Evolutionary conservation across 306 rosid genomes (phyloP).

Genomic region (Ochetophila trinervis): DNA sequence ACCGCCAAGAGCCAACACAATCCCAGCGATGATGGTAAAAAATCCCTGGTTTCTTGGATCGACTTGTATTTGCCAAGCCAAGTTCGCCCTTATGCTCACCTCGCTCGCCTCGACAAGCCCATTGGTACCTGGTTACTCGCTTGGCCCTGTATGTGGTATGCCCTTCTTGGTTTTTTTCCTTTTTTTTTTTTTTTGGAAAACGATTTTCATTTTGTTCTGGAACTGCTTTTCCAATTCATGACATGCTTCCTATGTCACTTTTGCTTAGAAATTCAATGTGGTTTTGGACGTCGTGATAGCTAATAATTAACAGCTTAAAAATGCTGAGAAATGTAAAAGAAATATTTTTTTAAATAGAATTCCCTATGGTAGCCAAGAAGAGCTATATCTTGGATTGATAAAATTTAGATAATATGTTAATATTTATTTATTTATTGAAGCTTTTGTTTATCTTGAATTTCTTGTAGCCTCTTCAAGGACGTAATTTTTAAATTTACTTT

Average conservation of each 20-base stretch:
- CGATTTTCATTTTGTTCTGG: neutral
- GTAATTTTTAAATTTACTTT: constrained; percentile 1
- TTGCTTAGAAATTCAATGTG: too few species aligned
- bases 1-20: constrained; percentile 36
- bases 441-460: neutral
- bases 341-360: too few species aligned
- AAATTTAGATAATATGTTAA: neutral
- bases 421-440: neutral
- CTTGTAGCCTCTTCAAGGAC: constrained; percentile 6
- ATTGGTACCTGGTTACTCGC: constrained; percentile 94
- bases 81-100: constrained; percentile 70
- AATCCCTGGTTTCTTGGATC: constrained; percentile 51
- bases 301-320: too few species aligned
- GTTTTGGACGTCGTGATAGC: too few species aligned
- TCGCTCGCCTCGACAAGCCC: constrained; percentile 93
- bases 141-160: constrained; percentile 95
- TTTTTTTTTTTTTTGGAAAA: neutral
- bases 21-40: constrained; percentile 19
- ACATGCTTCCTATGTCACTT: neutral
- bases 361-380: too few species aligned
- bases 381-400: too few species aligned
- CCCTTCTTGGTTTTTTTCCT: too few species aligned
- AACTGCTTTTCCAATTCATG: neutral
- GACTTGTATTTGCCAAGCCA: constrained; percentile 56
- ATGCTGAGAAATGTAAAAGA: too few species aligned